Evolutionary conservation across 805 yeast genomes (phyloP).

Genomic region (Vanderwaltozyma yarrowii): DNA sequence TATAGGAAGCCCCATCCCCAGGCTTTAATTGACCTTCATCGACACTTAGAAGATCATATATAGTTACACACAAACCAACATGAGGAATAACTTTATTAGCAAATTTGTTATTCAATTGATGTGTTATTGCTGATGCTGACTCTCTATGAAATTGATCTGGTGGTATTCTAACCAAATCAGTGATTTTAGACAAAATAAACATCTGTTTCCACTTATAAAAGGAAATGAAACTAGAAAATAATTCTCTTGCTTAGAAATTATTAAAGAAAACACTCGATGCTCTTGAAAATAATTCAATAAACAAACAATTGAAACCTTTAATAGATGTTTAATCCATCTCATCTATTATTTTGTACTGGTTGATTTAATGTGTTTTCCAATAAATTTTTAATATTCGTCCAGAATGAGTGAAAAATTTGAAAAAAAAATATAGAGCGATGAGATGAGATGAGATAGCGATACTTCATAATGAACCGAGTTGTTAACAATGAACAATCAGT

Average conservation of each 20-base stretch:
- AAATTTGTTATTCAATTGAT: conserved; percentile 75
- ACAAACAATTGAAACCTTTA: background rate
- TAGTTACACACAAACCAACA: conserved; percentile 72
- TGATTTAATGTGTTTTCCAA: background rate
- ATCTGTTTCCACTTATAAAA: conserved; percentile 28
- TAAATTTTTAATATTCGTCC: conserved; percentile 3
- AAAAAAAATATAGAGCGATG: conserved; percentile 8
- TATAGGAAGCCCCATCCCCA: conserved; percentile 86
- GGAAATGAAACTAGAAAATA: too few relatives aligned
- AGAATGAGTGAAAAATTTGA: conserved; percentile 14
- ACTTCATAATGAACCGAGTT: too few relatives aligned
- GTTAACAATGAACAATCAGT: too few relatives aligned
- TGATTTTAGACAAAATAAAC: conserved; percentile 75
- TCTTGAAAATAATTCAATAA: too few relatives aligned
- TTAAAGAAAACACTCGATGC: too few relatives aligned
- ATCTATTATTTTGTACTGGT: background rate
- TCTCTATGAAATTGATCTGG: conserved; percentile 75
- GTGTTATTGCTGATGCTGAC: conserved; percentile 59
- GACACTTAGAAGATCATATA: conserved; percentile 74
- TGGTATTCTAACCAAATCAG: conserved; percentile 80
- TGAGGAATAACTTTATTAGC: conserved; percentile 78
- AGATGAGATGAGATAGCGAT: conserved; percentile 11
- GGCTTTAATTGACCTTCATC: conserved; percentile 87
- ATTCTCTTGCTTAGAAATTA: background rate
- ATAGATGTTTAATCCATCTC: background rate